These are phyloP conservation scores for Colletotrichum musae DNA, from an alignment of 2,329 filamentous ascomycete genomes.

Conservation along the genomic window DNA sequence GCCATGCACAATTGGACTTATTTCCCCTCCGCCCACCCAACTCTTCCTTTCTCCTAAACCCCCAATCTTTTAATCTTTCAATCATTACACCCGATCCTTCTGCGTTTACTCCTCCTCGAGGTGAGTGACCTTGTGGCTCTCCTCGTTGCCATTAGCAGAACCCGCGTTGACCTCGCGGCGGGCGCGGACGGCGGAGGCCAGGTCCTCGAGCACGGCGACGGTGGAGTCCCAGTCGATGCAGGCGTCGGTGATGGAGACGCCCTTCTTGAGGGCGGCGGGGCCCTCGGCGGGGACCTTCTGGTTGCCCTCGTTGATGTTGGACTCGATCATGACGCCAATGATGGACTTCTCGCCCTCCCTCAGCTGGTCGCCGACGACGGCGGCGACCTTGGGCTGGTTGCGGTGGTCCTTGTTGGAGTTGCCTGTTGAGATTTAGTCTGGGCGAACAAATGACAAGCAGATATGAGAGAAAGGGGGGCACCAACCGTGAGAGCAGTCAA, in stretches of 20 bases:
- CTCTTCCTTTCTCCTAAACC: not conserved
- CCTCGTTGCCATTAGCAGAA: conserved; percentile 48
- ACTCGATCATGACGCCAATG: conserved; percentile 98
- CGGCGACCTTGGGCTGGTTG: conserved; percentile 95
- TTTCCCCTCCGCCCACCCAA: not conserved
- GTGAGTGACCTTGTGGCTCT: conserved; percentile 58
- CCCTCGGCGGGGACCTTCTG: conserved; percentile 91
- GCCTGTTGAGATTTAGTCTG: no score
- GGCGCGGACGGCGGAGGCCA: conserved; percentile 86
- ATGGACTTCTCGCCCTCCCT: conserved; percentile 89
- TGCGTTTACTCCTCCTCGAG: conserved; percentile 66
- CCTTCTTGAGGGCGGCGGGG: conserved; percentile 83
- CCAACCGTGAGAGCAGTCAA: conserved; percentile 96
- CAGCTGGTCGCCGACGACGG: conserved; percentile 86
- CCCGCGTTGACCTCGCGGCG: conserved; percentile 72
- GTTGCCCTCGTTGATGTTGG: conserved; percentile 92
- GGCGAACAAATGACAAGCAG: no score
- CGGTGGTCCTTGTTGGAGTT: conserved; percentile 98
- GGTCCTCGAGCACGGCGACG: conserved; percentile 83
- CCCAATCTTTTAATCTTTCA: fast-evolving
- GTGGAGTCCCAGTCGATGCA: conserved; percentile 96
- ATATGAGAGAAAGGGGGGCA: conserved; percentile 30
- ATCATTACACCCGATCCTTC: not conserved
- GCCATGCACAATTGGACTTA: conserved; percentile 16
- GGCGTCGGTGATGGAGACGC: conserved; percentile 94